Conservation (phyloP, 2,329 filamentous ascomycete species). For the Penicillium sp. region DNA sequence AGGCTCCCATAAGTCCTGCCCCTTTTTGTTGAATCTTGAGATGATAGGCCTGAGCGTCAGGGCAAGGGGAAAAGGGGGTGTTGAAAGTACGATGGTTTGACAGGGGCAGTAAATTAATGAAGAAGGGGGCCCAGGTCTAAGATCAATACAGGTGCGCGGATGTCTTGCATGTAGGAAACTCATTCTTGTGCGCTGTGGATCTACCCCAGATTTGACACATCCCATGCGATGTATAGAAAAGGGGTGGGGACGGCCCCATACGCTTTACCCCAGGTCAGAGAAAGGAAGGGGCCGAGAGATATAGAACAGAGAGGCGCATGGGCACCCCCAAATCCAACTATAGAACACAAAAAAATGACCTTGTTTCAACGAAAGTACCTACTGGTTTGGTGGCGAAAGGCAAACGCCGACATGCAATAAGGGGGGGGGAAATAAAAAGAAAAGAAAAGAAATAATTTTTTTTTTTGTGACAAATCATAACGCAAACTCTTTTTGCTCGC, state of each 20-base stretch:
- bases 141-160: background rate
- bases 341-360: background rate
- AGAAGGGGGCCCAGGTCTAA: background rate
- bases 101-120: background rate
- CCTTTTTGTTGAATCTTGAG: background rate
- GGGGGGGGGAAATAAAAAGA: background rate
- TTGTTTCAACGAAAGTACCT: background rate
- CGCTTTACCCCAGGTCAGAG: background rate
- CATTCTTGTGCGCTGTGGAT: background rate
- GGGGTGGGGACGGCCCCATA: background rate
- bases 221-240: background rate
- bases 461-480: background rate
- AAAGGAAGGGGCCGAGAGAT: background rate
- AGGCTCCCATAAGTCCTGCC: background rate
- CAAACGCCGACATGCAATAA: background rate
- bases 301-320: background rate
- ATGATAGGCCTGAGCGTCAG: background rate
- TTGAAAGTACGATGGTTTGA: background rate
- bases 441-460: too few species aligned
- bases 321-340: background rate
- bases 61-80: background rate
- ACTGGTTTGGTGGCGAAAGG: background rate
- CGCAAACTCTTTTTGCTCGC: background rate
- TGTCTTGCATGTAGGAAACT: background rate
- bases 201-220: slow-evolving; percentile 12